Evolutionary conservation across 768 basidiomycete species (phyloP).

Genomic region (Leucocoprinus sp.): DNA sequence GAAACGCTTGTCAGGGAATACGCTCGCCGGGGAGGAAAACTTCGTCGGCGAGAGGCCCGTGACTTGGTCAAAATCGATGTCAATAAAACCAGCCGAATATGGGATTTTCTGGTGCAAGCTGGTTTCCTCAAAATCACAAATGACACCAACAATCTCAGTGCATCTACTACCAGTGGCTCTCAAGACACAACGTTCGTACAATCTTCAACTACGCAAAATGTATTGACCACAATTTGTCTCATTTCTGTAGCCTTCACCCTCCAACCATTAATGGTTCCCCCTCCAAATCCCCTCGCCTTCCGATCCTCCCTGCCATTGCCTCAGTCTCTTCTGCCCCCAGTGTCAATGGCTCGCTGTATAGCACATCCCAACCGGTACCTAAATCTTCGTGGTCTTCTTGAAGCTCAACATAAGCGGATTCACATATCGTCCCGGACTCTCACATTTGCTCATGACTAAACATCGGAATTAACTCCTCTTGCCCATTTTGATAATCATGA

Average conservation of each 20-base stretch:
- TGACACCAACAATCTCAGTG: conserved; percentile 38
- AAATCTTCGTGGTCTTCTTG: conserved; percentile 20
- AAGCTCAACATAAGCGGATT: conserved; percentile 14
- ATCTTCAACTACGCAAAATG: neutral
- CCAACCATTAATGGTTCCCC: conserved; percentile 28
- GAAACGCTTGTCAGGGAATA: conserved; percentile 93
- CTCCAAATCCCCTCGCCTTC: conserved; percentile 27
- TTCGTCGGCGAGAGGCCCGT: conserved; percentile 81
- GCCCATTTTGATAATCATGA: conserved; percentile 5
- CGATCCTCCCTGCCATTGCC: conserved; percentile 19
- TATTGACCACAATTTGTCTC: conserved; percentile 4
- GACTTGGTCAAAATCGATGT: conserved; percentile 91
- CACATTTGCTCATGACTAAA: conserved; percentile 3
- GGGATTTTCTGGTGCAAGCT: conserved; percentile 86
- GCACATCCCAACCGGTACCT: conserved; percentile 25
- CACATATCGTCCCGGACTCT: neutral
- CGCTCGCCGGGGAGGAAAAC: conserved; percentile 78
- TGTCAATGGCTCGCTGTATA: conserved; percentile 31
- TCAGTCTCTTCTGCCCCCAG: conserved; percentile 23
- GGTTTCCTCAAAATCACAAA: conserved; percentile 70
- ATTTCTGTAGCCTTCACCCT: conserved; percentile 13
- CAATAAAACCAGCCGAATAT: conserved; percentile 85
- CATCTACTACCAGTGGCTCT: conserved; percentile 29
- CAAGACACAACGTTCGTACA: conserved; percentile 30
- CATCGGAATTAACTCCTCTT: conserved; percentile 6